Evolutionary conservation across 139 green algal species (phyloP).

Genomic region (Chlorella vulgaris): DNA sequence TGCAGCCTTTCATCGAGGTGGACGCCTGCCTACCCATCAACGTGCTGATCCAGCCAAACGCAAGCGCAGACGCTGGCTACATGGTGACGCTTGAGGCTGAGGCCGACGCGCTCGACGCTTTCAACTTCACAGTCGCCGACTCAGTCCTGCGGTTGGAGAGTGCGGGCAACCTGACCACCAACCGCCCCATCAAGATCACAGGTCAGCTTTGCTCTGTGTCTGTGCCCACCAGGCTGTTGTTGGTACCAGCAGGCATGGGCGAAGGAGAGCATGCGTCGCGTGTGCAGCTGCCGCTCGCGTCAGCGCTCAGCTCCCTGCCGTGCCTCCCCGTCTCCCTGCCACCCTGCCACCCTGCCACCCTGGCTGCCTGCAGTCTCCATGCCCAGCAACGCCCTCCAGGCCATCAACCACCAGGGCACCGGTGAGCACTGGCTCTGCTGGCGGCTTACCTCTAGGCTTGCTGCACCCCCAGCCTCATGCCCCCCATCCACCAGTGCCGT

Average conservation of each 20-base stretch:
- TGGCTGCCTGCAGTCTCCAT: slow-evolving; percentile 8
- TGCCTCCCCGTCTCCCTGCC: too few relatives aligned
- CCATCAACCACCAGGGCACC: slow-evolving; percentile 27
- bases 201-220: not conserved
- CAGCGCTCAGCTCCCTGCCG: too few relatives aligned
- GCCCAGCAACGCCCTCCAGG: slow-evolving; percentile 10
- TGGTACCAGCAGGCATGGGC: not conserved
- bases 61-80: not conserved
- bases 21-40: slow-evolving; percentile 27
- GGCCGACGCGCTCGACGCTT: not conserved
- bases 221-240: not conserved
- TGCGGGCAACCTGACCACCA: slow-evolving; percentile 13
- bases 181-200: slow-evolving; percentile 31
- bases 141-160: not conserved
- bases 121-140: slow-evolving; percentile 12
- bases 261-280: not conserved
- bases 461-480: too few relatives aligned
- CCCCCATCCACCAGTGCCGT: too few relatives aligned
- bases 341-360: not conserved
- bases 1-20: slow-evolving; percentile 18
- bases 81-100: not conserved
- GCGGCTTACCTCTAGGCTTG: not conserved
- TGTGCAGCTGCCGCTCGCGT: not conserved
- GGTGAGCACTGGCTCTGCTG: slow-evolving; percentile 1
- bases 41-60: slow-evolving; percentile 21